Evolutionary conservation across 441 rosid genomes (phyloP).

Genomic region (Francoa sonchifolia): DNA sequence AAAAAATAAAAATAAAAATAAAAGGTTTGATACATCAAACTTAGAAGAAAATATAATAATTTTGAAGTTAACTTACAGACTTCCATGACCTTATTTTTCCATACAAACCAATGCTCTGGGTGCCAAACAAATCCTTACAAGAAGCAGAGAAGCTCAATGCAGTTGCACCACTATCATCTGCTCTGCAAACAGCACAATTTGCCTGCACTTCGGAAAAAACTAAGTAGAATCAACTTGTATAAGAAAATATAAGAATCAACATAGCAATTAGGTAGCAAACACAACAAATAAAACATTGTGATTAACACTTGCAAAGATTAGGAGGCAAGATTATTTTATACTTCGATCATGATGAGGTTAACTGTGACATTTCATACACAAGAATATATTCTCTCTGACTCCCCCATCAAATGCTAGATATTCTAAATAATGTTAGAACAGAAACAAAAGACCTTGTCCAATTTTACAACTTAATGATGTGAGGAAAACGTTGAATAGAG

Average conservation of each 20-base stretch:
- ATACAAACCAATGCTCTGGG: slow-evolving; percentile 70
- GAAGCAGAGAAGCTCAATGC: slow-evolving; percentile 72
- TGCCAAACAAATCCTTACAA: slow-evolving; percentile 83
- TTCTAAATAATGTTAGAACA: too few species aligned
- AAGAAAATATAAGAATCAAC: not conserved
- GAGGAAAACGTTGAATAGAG: too few species aligned
- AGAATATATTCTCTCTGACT: too few species aligned
- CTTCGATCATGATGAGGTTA: too few species aligned
- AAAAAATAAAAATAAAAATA: not conserved
- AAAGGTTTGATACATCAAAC: slow-evolving; percentile 2
- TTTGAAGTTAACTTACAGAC: slow-evolving; percentile 53
- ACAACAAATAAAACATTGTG: not conserved
- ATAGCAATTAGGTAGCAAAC: too few species aligned
- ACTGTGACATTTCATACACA: too few species aligned
- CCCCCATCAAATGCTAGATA: too few species aligned
- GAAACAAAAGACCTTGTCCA: too few species aligned
- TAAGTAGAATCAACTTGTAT: slow-evolving; percentile 8
- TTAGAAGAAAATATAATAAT: too few species aligned
- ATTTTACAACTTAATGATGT: too few species aligned
- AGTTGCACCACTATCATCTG: slow-evolving; percentile 86
- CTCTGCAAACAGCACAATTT: slow-evolving; percentile 88
- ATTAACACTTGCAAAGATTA: too few species aligned
- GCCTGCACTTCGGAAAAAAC: slow-evolving; percentile 38
- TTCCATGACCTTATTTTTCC: slow-evolving; percentile 96
- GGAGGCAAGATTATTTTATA: too few species aligned